Evolutionary conservation across 192 early-diverging fungal genomes (phyloP).

Genomic region (Umbelopsis ramanniana): DNA sequence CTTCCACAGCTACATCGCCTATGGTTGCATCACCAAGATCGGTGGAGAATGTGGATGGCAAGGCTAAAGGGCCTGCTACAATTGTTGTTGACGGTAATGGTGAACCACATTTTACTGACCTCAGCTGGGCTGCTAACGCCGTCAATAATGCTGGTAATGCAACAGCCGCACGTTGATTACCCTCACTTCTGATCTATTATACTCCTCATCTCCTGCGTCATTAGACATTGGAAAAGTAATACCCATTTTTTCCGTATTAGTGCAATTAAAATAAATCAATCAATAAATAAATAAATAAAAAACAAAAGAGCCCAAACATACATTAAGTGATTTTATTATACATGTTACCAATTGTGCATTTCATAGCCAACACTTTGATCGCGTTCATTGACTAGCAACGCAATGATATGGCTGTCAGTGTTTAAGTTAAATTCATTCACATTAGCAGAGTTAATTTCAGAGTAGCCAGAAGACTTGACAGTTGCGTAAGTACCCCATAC

Average conservation of each 20-base stretch:
- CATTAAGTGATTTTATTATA: not conserved
- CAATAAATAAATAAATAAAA: too few relatives aligned
- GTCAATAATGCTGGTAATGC: not conserved
- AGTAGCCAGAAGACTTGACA: not conserved
- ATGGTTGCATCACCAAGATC: constrained; percentile 3
- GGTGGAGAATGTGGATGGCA: not conserved
- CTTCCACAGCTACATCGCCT: not conserved
- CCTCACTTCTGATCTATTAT: not conserved
- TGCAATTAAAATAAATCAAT: not conserved
- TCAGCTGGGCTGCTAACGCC: constrained; percentile 10
- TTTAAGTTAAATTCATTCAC: not conserved
- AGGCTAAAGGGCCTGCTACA: not conserved
- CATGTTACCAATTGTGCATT: constrained; percentile 6
- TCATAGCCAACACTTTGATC: not conserved
- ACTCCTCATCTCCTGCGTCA: not conserved
- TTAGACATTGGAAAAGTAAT: not conserved
- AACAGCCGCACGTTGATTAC: not conserved
- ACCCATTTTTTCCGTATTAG: not conserved
- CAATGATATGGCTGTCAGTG: constrained; percentile 2
- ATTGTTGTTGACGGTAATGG: not conserved
- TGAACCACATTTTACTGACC: constrained; percentile 1
- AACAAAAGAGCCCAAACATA: too few relatives aligned
- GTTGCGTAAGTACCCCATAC: not conserved
- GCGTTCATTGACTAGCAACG: constrained; percentile 6
- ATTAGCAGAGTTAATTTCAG: not conserved